These are phyloP conservation scores for Euclidium syriacum DNA, from an alignment of 345 rosid species.

Conservation along the genomic window DNA sequence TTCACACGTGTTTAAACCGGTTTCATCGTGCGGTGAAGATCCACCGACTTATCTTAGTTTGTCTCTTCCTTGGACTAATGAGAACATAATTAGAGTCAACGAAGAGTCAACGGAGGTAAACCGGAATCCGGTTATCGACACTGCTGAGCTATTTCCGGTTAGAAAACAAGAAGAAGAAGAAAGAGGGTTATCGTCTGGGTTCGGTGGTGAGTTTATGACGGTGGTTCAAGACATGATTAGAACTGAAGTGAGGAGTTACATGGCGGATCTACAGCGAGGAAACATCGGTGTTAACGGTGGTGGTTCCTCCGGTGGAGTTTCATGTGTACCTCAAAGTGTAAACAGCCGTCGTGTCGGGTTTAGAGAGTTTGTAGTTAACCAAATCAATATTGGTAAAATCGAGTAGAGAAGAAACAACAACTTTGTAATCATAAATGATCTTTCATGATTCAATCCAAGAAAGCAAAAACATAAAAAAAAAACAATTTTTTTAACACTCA, in stretches of 20 bases:
- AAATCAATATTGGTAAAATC: slow-evolving; percentile 53
- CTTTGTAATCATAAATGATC: slow-evolving; percentile 20
- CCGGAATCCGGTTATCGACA: slow-evolving; percentile 5
- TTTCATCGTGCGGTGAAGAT: slow-evolving; percentile 39
- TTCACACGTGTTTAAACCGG: slow-evolving; percentile 36
- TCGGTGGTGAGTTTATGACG: slow-evolving; percentile 61
- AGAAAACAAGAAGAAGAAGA: slow-evolving; percentile 23
- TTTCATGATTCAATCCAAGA: slow-evolving; percentile 18
- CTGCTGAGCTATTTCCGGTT: slow-evolving; percentile 31
- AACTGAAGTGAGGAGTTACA: slow-evolving; percentile 76
- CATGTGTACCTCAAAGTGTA: slow-evolving; percentile 46
- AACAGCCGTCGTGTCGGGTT: slow-evolving; percentile 49
- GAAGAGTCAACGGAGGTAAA: slow-evolving; percentile 33
- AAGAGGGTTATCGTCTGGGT: slow-evolving; percentile 44
- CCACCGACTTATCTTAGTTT: slow-evolving; percentile 67
- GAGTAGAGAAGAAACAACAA: slow-evolving; percentile 24
- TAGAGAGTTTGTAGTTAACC: slow-evolving; percentile 50
- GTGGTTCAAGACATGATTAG: slow-evolving; percentile 94
- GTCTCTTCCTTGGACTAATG: slow-evolving; percentile 53
- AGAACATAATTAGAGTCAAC: slow-evolving; percentile 31
- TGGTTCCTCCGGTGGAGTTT: slow-evolving; percentile 34
- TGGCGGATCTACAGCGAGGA: slow-evolving; percentile 55
- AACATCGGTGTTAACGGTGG: slow-evolving; percentile 28
- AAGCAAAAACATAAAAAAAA: not conserved
- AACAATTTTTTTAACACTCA: not conserved